Percentiles rank a stretch among this genome's conserved stretches.
Conservation (phyloP, 192 early-diverging fungal species). For the Gaertneriomyces semiglobifer region DNA sequence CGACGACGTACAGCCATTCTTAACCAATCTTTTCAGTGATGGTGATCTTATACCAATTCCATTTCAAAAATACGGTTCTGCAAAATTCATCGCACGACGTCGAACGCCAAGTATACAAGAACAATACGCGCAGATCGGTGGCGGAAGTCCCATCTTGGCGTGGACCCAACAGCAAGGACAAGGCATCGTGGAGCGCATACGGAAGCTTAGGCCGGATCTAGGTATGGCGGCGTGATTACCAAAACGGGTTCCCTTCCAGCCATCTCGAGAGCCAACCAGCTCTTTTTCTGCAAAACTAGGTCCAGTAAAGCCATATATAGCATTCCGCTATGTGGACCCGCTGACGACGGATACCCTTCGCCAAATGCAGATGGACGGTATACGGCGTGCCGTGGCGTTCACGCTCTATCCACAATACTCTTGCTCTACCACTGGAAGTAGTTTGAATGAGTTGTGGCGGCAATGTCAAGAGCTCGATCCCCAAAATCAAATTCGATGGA, state of each 20-base stretch:
- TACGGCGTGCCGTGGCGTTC: slow-evolving; percentile 83
- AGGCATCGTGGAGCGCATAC: slow-evolving; percentile 70
- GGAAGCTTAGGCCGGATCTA: slow-evolving; percentile 69
- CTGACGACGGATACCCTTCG: slow-evolving; percentile 70
- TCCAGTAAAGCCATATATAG: slow-evolving; percentile 87
- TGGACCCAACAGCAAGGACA: slow-evolving; percentile 89
- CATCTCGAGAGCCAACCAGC: neutral
- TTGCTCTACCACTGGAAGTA: slow-evolving; percentile 91
- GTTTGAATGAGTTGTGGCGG: slow-evolving; percentile 83
- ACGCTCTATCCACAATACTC: slow-evolving; percentile 96
- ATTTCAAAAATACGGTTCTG: slow-evolving; percentile 60
- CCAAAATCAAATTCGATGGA: slow-evolving; percentile 72
- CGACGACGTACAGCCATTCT: slow-evolving; percentile 75
- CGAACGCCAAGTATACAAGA: slow-evolving; percentile 81
- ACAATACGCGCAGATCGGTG: slow-evolving; percentile 91
- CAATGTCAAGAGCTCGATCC: slow-evolving; percentile 61
- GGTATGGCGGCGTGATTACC: slow-evolving; percentile 42
- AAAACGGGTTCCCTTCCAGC: neutral
- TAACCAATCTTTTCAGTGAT: slow-evolving; percentile 83
- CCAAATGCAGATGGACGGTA: slow-evolving; percentile 76
- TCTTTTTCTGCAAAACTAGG: slow-evolving; percentile 9
- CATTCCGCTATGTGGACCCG: slow-evolving; percentile 87
- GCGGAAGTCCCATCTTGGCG: slow-evolving; percentile 85
- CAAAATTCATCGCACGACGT: slow-evolving; percentile 74
- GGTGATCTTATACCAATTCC: slow-evolving; percentile 90